Evolutionary conservation across 1,284 basidiomycete genomes (phyloP), one percentile per base, ranked within the genome.

Genomic region (Ganoderma boninense): DNA sequence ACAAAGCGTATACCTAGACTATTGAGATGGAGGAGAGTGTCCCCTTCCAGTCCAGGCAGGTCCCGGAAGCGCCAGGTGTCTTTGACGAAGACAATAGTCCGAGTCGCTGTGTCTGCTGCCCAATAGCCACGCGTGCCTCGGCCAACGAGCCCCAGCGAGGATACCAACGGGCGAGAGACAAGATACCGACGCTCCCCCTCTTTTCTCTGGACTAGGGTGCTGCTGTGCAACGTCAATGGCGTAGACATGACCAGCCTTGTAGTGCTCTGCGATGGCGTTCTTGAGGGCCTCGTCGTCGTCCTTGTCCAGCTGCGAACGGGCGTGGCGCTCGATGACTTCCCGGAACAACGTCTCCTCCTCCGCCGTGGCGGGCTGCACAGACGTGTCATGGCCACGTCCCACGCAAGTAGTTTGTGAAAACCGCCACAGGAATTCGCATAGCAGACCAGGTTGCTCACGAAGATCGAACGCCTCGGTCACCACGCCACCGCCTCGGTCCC

Each of bases 401-500:
- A n/a, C 60, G n/a, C 60, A 52, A 2, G 64, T 49, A 0, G 75
- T 61, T 38, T 75, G 72, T n/a, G 70, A 69, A 61, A 76, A 79
- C 4, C 77, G 71, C 69, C 75, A 78, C 6, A 81, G 60, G 62
- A 81, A 82, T 8, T 78, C 74, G 65, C 71, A 67, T 2, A 81
- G 71, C 10, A 71, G 38, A 0, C 67, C 35, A 0, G 77, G 70
- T 1, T 73, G 38, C 3, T 70, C 18, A 13, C 61, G 69, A 64
- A 76, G 78, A 69, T 81, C 69, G 73, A 81, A 79, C 0, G 65
- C 52, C 14, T 71, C 66, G 11, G 77, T 76, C 40, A 81, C 79
- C 32, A 81, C 69, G 2, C 69, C 74, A 2, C 79, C 80, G 0
- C 77, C 71, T 16, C 77, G 77, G 64, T 82, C 80, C 74, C 79